A percentile compares a stretch with the other conserved stretches of the same genome.
Conservation (phyloP, 2,329 filamentous ascomycete species). For the Pseudophaeomoniella oleicola region DNA sequence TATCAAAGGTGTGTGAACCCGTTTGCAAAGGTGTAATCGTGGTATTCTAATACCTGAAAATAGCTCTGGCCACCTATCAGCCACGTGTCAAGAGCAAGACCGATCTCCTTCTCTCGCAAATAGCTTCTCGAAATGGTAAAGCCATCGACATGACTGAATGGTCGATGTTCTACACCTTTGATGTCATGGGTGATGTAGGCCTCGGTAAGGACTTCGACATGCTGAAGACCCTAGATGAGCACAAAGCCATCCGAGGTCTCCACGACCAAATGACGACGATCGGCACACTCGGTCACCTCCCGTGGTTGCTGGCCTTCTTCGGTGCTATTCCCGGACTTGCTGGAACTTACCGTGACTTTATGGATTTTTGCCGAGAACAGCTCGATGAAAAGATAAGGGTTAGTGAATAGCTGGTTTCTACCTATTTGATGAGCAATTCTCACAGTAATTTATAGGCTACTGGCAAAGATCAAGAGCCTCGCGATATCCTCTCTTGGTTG, state of each 20-base stretch:
- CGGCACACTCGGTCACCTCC: slow-evolving; percentile 7
- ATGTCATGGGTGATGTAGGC: slow-evolving; percentile 27
- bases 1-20: slow-evolving; percentile 5
- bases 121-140: slow-evolving; percentile 5
- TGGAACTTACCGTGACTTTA: slow-evolving; percentile 2
- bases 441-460: slow-evolving; percentile 13
- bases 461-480: slow-evolving; percentile 14
- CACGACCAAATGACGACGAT: slow-evolving; percentile 7
- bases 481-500: slow-evolving; percentile 25
- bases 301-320: slow-evolving; percentile 7
- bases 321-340: slow-evolving; percentile 1
- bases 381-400: slow-evolving; percentile 19
- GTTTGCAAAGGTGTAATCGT: slow-evolving; percentile 2
- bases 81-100: slow-evolving; percentile 4
- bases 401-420: slow-evolving; percentile 5
- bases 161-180: slow-evolving; percentile 23
- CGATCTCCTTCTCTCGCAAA: background rate
- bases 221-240: slow-evolving; percentile 11
- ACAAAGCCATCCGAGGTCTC: slow-evolving; percentile 8
- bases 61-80: slow-evolving; percentile 12
- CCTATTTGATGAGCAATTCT: slow-evolving; percentile 4
- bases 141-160: slow-evolving; percentile 16
- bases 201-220: slow-evolving; percentile 21
- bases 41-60: background rate
- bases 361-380: slow-evolving; percentile 5